Evolutionary conservation across 805 yeast species (phyloP).

Genomic region (Priceomyces haplophilus): DNA sequence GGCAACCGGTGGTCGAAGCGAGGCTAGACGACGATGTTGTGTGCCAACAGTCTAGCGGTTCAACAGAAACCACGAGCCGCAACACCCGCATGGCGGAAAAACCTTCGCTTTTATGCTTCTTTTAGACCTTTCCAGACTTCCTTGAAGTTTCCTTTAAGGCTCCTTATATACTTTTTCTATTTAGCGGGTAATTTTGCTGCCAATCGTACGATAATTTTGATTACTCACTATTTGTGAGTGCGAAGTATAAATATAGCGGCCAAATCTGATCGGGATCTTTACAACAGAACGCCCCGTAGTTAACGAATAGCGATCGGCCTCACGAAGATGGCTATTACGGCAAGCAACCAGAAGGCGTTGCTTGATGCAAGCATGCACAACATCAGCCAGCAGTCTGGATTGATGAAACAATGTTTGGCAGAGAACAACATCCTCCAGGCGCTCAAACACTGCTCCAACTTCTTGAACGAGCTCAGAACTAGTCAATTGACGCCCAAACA

Average conservation of each 20-base stretch:
- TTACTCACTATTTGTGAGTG: neutral
- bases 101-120: too few relatives aligned
- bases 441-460: conserved; percentile 77
- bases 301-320: neutral
- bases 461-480: conserved; percentile 78
- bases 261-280: too few relatives aligned
- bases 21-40: too few relatives aligned
- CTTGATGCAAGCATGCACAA: conserved; percentile 28
- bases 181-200: neutral
- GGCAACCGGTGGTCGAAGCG: too few relatives aligned
- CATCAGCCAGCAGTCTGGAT: conserved; percentile 67
- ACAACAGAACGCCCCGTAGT: neutral
- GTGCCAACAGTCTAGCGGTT: too few relatives aligned
- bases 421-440: conserved; percentile 76
- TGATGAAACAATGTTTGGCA: conserved; percentile 75
- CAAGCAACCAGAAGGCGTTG: neutral
- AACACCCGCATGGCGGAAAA: too few relatives aligned
- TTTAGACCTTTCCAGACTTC: too few relatives aligned
- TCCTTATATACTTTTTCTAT: neutral
- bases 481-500: conserved; percentile 78
- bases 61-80: too few relatives aligned
- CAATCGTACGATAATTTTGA: neutral
- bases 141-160: too few relatives aligned
- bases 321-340: neutral
- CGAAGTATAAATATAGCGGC: neutral